These are phyloP conservation scores for Vitellaria paradoxa DNA, from an alignment of 179 eudicot genomes.

Conservation along the genomic window DNA sequence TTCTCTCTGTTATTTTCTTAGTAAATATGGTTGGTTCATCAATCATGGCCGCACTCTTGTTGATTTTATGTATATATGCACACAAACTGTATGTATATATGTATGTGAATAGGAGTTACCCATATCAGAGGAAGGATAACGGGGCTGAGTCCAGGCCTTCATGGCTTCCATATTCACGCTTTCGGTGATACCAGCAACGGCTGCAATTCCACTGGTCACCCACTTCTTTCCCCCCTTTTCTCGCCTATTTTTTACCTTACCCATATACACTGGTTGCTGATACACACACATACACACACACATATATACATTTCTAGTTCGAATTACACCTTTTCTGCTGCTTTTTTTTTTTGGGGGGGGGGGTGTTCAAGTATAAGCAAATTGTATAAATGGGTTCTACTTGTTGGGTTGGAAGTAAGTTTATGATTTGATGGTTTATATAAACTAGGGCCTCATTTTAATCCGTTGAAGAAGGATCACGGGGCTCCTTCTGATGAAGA, in stretches of 20 bases:
- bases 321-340: neutral
- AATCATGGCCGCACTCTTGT: neutral
- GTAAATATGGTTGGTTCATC: neutral
- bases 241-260: neutral
- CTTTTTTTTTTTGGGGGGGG: too few relatives aligned
- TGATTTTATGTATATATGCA: neutral
- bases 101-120: constrained; percentile 36
- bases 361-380: neutral
- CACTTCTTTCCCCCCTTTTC: neutral
- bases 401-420: neutral
- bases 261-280: too few relatives aligned
- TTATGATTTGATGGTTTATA: neutral
- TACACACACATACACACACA: neutral
- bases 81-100: too few relatives aligned
- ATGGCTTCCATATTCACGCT: constrained; percentile 86
- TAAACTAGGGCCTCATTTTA: constrained; percentile 72
- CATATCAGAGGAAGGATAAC: constrained; percentile 61
- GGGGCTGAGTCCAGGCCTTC: constrained; percentile 75
- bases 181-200: constrained; percentile 94
- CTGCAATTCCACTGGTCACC: constrained; percentile 74
- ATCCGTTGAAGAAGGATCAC: constrained; percentile 75
- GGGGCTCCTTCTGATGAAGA: constrained; percentile 73
- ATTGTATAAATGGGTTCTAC: neutral
- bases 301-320: neutral
- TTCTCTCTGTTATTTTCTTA: neutral